These are phyloP conservation scores for Bidens hawaiensis DNA, from an alignment of 140 eudicot genomes.

Conservation along the genomic window DNA sequence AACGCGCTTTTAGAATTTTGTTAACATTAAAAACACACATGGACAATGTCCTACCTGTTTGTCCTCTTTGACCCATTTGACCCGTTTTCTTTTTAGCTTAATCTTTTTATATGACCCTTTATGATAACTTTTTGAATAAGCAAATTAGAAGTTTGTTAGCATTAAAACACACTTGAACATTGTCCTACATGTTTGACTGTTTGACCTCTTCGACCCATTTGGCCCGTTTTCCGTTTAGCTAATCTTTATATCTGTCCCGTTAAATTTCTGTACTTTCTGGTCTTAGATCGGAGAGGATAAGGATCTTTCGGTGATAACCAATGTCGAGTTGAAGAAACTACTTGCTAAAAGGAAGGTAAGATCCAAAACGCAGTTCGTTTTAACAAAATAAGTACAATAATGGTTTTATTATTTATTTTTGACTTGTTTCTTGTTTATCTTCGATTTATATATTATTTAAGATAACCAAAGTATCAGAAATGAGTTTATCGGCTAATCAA, in stretches of 20 bases:
- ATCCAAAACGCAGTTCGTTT: background rate
- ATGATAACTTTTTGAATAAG: background rate
- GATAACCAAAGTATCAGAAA: conserved; percentile 57
- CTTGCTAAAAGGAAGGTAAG: conserved; percentile 61
- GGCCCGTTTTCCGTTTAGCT: background rate
- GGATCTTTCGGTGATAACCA: conserved; percentile 69
- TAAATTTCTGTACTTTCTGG: background rate
- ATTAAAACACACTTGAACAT: background rate
- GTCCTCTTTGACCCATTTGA: background rate
- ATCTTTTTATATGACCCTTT: background rate
- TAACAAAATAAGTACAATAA: background rate
- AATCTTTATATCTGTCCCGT: background rate
- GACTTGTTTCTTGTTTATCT: background rate
- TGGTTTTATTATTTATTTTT: background rate
- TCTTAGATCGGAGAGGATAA: conserved; percentile 83
- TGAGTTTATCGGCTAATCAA: conserved; percentile 87
- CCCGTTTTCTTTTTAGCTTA: background rate
- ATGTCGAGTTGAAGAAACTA: conserved; percentile 65
- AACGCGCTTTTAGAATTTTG: background rate
- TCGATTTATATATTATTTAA: conserved; percentile 12
- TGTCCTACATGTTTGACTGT: background rate
- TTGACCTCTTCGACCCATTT: background rate
- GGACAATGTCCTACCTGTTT: background rate
- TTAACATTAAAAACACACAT: background rate
- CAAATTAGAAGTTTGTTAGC: background rate